Percentiles rank a stretch among this genome's conserved stretches.
Evolutionary conservation across 2,329 filamentous ascomycete genomes (phyloP).

Genomic region (Sclerotinia trifoliorum): DNA sequence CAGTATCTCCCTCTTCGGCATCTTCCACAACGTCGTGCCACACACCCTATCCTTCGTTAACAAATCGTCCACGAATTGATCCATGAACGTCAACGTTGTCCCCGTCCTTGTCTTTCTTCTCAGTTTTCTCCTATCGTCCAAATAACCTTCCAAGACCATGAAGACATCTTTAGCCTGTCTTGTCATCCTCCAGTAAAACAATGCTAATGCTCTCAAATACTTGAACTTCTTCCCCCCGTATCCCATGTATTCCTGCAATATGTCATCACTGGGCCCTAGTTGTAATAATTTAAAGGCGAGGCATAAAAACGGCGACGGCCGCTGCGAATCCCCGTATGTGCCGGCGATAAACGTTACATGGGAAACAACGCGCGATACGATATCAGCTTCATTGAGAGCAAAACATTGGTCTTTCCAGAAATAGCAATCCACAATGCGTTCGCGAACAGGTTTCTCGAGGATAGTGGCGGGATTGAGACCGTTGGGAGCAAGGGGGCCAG

Average conservation of each 20-base stretch:
- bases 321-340: slow-evolving; percentile 79
- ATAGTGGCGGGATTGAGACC: slow-evolving; percentile 93
- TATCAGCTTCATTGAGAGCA: slow-evolving; percentile 77
- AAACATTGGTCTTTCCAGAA: slow-evolving; percentile 99
- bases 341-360: slow-evolving; percentile 81
- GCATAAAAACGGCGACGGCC: slow-evolving; percentile 89
- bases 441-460: slow-evolving; percentile 91
- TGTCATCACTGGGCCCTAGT: slow-evolving; percentile 74
- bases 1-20: slow-evolving; percentile 76
- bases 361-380: slow-evolving; percentile 87
- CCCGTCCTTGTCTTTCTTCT: slow-evolving; percentile 72
- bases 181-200: slow-evolving; percentile 91
- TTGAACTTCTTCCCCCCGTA: slow-evolving; percentile 75
- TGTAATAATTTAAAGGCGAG: slow-evolving; percentile 93
- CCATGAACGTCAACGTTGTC: slow-evolving; percentile 75
- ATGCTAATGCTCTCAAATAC: slow-evolving; percentile 84
- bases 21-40: slow-evolving; percentile 87
- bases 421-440: slow-evolving; percentile 92
- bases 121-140: slow-evolving; percentile 82
- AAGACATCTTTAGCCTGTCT: slow-evolving; percentile 81
- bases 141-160: slow-evolving; percentile 72
- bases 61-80: slow-evolving; percentile 92
- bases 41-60: slow-evolving; percentile 87
- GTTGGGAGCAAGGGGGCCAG: slow-evolving; percentile 71
- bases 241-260: slow-evolving; percentile 76